Evolutionary conservation across 257 asterid species (phyloP), one percentile per base, ranked within the genome.

Genomic region (Penstemon davidsonii): DNA sequence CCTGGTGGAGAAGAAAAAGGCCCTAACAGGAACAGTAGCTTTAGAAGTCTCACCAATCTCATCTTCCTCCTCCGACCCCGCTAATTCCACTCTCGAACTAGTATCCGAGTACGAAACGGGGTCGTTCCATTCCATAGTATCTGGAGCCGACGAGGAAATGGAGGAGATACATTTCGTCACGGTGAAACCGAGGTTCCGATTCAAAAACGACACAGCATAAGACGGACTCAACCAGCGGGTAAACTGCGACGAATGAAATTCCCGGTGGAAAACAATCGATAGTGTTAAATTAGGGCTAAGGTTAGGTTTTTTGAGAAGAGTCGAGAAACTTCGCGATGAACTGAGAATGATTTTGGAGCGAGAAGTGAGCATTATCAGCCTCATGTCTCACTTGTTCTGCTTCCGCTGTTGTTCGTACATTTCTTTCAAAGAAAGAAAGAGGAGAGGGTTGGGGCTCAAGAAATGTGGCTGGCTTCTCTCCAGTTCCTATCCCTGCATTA

Each of bases 1-100:
- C 98, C 98, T 90, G 54, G 96, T 93, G 69, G 97, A 88, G 89
- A 88, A 82, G 85, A 93, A 85, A 75, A 78, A 93, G 55, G 98
- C 98, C 80, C 94, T 87, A 72, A 93, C 98, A 9, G 98, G 84
- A 64, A 92, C 80, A 68, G 80, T 70, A 69, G 80, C 68, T 15
- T 68, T 73, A 49, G 85, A 57, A 60, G 75, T 76, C 55, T 76
- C 82, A 46, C 41, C 51, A 50, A 40, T 52, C 13, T 73, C 86
- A n/a, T 78, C 91, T 19, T 82, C 90, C 58, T 53, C 80, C 75
- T 59, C 84, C 71, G 69, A 59, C 36, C 59, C 63, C 47, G 25
- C 57, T 54, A 12, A 69, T 6, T 70, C 82, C 59, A 66, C 79
- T 49, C 75, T 42, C 33, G 33, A 25, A 25, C 33, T 25, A 25